Evolutionary conservation across 257 asterid genomes (phyloP).

Genomic region (Solanum ossicruentum): DNA sequence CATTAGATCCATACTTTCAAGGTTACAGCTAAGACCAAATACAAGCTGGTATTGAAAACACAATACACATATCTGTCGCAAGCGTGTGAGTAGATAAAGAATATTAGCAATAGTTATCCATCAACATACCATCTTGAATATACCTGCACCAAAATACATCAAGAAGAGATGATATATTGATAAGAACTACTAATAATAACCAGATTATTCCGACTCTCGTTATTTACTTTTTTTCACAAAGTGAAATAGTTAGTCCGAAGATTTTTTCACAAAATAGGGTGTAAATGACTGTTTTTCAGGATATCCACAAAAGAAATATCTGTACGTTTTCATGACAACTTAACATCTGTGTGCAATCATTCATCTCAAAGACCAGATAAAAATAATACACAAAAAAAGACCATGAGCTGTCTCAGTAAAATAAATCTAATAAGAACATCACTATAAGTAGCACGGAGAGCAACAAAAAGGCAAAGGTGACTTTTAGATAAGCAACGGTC

Average conservation of each 20-base stretch:
- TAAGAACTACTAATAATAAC: not conserved
- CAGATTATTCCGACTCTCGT: not conserved
- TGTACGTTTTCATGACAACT: not conserved
- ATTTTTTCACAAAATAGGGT: not conserved
- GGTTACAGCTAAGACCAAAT: not conserved
- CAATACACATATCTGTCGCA: slow-evolving; percentile 44
- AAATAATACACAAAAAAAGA: not conserved
- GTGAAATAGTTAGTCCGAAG: not conserved
- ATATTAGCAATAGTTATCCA: slow-evolving; percentile 93
- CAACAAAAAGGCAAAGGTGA: no score
- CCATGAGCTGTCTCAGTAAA: not conserved
- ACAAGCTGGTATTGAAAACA: not conserved
- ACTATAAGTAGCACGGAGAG: not conserved
- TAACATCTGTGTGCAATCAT: not conserved
- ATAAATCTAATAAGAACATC: not conserved
- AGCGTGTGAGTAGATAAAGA: slow-evolving; percentile 78
- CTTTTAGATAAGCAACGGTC: not conserved
- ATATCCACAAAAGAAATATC: not conserved
- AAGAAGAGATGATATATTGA: not conserved
- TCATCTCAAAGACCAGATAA: not conserved
- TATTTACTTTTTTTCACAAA: not conserved
- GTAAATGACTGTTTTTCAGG: not conserved
- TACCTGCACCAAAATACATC: slow-evolving; percentile 39
- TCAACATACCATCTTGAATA: slow-evolving; percentile 50
- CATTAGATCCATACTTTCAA: not conserved